These are phyloP conservation scores for Apostasia shenzhenica DNA, from an alignment of 106 monocot genomes.

Conservation along the genomic window DNA sequence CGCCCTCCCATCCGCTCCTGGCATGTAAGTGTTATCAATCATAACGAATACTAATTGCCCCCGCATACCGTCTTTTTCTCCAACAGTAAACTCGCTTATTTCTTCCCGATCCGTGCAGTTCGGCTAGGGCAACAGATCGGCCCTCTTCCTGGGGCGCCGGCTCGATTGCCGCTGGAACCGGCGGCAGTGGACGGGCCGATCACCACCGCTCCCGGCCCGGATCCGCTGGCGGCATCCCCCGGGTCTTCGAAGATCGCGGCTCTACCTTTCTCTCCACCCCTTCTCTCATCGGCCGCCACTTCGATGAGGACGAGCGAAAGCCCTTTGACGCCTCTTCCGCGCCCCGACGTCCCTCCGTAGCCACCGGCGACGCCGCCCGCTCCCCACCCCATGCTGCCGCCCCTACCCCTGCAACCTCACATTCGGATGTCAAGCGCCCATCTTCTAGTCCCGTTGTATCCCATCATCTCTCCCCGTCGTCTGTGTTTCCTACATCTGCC, in stretches of 20 bases:
- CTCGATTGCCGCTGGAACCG: constrained; percentile 13
- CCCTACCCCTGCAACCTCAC: background rate
- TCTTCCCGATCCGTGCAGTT: constrained; percentile 17
- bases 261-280: constrained; percentile 44
- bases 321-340: constrained; percentile 70
- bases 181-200: constrained; percentile 4
- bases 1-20: constrained; percentile 90
- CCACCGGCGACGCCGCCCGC: background rate
- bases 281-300: constrained; percentile 59
- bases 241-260: constrained; percentile 21
- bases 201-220: constrained; percentile 41
- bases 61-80: background rate
- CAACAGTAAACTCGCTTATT: constrained; percentile 2
- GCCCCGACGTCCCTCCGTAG: constrained; percentile 10
- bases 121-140: constrained; percentile 43
- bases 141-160: constrained; percentile 8
- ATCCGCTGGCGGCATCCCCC: constrained; percentile 21
- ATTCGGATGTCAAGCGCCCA: constrained; percentile 15
- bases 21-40: constrained; percentile 39
- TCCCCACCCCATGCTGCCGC: constrained; percentile 6
- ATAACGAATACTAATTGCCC: background rate
- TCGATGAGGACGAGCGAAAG: constrained; percentile 98
- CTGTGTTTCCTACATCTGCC: background rate
- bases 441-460: constrained; percentile 17
- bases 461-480: constrained; percentile 1